phyloP scores from a whole-genome alignment of 2,329 filamentous ascomycete genomes.

The Penicillium sp. region DNA sequence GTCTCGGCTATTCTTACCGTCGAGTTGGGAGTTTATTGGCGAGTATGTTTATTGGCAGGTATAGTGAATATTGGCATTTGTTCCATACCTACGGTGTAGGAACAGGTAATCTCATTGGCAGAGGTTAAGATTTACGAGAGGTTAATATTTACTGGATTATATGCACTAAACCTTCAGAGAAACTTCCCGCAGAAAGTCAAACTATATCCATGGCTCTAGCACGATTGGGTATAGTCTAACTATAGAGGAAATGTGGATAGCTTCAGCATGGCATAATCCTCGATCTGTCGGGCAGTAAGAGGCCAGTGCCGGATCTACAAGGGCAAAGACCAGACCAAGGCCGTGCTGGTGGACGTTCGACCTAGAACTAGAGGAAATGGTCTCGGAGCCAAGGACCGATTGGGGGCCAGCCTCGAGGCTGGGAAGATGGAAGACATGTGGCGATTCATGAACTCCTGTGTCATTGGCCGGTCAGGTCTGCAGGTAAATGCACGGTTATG shows the following conservation, averaged over 20 bases:
- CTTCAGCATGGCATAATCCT: constrained; percentile 15
- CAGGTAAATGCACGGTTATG: not conserved
- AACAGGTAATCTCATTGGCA: too few relatives aligned
- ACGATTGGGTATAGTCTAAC: not conserved
- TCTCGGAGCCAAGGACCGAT: not conserved
- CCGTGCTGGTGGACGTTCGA: not conserved
- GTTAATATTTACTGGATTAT: too few relatives aligned
- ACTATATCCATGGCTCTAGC: not conserved
- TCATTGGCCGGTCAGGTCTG: not conserved
- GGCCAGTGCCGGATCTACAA: not conserved
- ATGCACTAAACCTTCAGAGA: not conserved
- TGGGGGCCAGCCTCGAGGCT: not conserved
- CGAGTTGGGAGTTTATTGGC: not conserved
- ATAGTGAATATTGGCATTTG: too few relatives aligned
- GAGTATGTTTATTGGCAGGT: too few relatives aligned
- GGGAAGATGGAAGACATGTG: not conserved
- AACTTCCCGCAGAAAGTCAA: not conserved
- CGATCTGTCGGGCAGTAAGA: not conserved
- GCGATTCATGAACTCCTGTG: not conserved
- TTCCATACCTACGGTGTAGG: too few relatives aligned
- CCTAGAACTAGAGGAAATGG: not conserved
- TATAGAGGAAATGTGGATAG: not conserved
- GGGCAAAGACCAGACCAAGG: not conserved
- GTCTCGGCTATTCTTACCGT: not conserved
- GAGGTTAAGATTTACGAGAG: too few relatives aligned